Conservation (phyloP, 2,329 filamentous ascomycete species). For the Stromatinia cepivora region DNA sequence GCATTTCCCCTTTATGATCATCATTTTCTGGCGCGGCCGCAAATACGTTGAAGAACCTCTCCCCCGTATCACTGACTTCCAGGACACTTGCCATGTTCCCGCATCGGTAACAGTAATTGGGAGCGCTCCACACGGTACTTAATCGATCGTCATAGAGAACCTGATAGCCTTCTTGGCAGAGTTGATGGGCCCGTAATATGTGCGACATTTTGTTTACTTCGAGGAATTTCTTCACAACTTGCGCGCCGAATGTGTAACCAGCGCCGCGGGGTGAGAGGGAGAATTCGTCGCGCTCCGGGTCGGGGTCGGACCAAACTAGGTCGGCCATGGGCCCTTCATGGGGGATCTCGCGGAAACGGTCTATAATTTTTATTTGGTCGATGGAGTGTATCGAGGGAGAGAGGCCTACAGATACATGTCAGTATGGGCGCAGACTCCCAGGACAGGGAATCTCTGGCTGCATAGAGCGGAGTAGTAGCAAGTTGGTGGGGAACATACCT, state of each 20-base stretch:
- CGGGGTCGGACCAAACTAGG: conserved; percentile 96
- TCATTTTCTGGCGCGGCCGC: conserved; percentile 96
- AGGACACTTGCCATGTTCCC: conserved; percentile 97
- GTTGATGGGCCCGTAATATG: conserved; percentile 94
- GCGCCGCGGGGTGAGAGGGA: conserved; percentile 89
- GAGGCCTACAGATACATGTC: conserved; percentile 54
- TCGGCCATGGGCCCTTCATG: conserved; percentile 99
- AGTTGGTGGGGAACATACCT: conserved; percentile 50
- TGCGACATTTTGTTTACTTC: conserved; percentile 98
- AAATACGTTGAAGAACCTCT: conserved; percentile 97
- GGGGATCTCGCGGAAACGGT: conserved; percentile 96
- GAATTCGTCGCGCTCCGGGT: conserved; percentile 97
- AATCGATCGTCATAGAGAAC: conserved; percentile 92
- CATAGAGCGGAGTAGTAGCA: not conserved
- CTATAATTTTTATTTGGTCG: conserved; percentile 99
- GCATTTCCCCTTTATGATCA: conserved; percentile 81
- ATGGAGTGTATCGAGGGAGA: conserved; percentile 94
- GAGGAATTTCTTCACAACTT: conserved; percentile 97
- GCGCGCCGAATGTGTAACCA: conserved; percentile 95
- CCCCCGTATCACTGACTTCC: conserved; percentile 90
- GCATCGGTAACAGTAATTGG: conserved; percentile 81
- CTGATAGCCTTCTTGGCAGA: conserved; percentile 97
- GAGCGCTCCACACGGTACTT: conserved; percentile 97
- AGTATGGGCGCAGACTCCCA: conserved; percentile 14
- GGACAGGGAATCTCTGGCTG: conserved; percentile 26